Evolutionary conservation across 2,329 filamentous ascomycete genomes (phyloP).

Genomic region (Aureobasidium sp.): DNA sequence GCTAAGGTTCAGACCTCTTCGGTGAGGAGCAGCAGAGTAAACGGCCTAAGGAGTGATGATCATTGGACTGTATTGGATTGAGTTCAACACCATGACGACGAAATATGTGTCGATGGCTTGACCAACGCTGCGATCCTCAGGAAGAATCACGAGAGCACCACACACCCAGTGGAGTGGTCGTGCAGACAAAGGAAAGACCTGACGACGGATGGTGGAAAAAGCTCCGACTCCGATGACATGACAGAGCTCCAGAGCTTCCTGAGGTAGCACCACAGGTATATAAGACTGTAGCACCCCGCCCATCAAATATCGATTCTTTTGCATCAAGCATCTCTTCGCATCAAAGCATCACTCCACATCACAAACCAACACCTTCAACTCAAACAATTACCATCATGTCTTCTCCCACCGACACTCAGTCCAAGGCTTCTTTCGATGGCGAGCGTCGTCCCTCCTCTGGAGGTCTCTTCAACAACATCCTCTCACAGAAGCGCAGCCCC

Average conservation of each 20-base stretch:
- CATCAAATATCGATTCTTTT: background rate
- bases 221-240: background rate
- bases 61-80: background rate
- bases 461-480: conserved; percentile 17
- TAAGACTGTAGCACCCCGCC: background rate
- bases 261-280: conserved; percentile 9
- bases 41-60: background rate
- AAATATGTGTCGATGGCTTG: conserved; percentile 7
- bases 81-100: conserved; percentile 10
- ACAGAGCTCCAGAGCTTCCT: background rate
- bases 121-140: conserved; percentile 5
- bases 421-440: conserved; percentile 5
- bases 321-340: background rate
- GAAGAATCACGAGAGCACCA: conserved; percentile 11
- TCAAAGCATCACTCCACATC: background rate
- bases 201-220: background rate
- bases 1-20: background rate
- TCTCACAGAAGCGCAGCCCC: conserved; percentile 17
- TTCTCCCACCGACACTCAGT: conserved; percentile 11
- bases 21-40: background rate
- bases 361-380: background rate
- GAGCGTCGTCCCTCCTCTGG: conserved; percentile 15
- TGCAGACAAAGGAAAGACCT: background rate
- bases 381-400: conserved; percentile 9
- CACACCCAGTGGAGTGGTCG: background rate